These are phyloP conservation scores for Cladosporium oxysporum DNA, from an alignment of 2,329 filamentous ascomycete species.

Conservation along the genomic window DNA sequence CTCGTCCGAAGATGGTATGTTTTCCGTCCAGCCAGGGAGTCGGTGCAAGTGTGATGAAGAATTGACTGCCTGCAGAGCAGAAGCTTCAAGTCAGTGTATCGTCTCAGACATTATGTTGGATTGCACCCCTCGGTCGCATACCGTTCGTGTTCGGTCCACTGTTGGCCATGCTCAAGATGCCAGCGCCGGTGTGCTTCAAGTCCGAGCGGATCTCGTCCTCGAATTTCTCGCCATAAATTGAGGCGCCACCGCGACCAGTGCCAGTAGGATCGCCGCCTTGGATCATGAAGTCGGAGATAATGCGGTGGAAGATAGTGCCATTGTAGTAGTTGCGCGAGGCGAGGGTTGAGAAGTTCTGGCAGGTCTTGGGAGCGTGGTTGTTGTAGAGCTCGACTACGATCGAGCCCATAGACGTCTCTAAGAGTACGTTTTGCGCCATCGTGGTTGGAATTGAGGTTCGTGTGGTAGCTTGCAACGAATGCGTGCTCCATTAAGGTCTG, in stretches of 20 bases:
- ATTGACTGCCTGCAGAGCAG: constrained; percentile 66
- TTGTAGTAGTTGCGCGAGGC: constrained; percentile 85
- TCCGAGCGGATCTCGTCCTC: constrained; percentile 80
- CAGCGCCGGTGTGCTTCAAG: constrained; percentile 89
- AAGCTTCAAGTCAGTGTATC: background rate
- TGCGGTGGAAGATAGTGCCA: constrained; percentile 80
- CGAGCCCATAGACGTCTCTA: constrained; percentile 85
- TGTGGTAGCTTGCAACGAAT: background rate
- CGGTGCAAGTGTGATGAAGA: constrained; percentile 92
- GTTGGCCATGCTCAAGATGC: constrained; percentile 96
- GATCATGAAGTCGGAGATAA: constrained; percentile 96
- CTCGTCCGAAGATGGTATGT: constrained; percentile 93
- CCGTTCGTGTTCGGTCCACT: constrained; percentile 87
- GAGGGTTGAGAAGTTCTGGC: constrained; percentile 73
- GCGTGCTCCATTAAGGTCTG: background rate
- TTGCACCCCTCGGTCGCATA: background rate
- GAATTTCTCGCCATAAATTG: constrained; percentile 92
- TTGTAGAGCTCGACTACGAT: constrained; percentile 90
- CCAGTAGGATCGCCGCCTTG: constrained; percentile 86
- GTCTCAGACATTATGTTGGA: background rate
- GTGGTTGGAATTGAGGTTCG: background rate
- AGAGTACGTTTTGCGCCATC: constrained; percentile 76
- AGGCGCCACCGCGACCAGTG: constrained; percentile 83
- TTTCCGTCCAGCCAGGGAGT: constrained; percentile 97
- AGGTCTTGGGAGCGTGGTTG: constrained; percentile 71